Evolutionary conservation across 805 yeast species (phyloP), one percentile per base, ranked within the genome.

Genomic region (Candida ipomoeae): DNA sequence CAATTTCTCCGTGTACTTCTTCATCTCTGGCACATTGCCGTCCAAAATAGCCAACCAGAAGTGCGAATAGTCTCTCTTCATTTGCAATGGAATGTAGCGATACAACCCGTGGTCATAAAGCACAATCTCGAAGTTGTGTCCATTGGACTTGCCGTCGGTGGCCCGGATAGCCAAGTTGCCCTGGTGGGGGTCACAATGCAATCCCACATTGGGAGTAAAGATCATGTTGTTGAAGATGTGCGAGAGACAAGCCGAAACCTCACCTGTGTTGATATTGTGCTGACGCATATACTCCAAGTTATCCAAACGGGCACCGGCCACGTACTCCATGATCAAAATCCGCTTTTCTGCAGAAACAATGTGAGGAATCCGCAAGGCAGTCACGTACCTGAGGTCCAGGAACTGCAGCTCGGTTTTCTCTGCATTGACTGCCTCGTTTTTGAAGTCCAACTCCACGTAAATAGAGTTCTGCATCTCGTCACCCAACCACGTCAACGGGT

Each of bases 181-280:
- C 10, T 96, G 96, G 65, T 94, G 99, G 1, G 99, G 99, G 65
- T 94, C 99, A 70, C 99, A 94, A 65, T 94, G 99, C 40, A 94
- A 80, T 0, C 92, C 89, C 20, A 89, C 96, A 26, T 83, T 84
- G 0, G 97, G 96, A 2, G 95, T 85, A 71, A 94, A 94, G 38
- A 94, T 89, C 99, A 94, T 94, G 62, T 83, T 84, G 71, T 92
- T 89, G 74, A 94, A 94, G 29, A 89, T 84, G 59, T 92, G 96
- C 0, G 97, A 83, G 36, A 94, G 74, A 64, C 97, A 92, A 6
- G 84, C 71, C 2, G 95, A 84, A 7, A 94, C 96, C 55, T 87
- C 87, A 0, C 85, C 79, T 21, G 95, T 73, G 18, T 87, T 81
- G 44, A 94, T 89, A 36, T 78, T 60, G 62, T 89, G 74, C 2